phyloP scores from a whole-genome alignment of 352 stramenopile species.

The Phytophthora hibernalis region DNA sequence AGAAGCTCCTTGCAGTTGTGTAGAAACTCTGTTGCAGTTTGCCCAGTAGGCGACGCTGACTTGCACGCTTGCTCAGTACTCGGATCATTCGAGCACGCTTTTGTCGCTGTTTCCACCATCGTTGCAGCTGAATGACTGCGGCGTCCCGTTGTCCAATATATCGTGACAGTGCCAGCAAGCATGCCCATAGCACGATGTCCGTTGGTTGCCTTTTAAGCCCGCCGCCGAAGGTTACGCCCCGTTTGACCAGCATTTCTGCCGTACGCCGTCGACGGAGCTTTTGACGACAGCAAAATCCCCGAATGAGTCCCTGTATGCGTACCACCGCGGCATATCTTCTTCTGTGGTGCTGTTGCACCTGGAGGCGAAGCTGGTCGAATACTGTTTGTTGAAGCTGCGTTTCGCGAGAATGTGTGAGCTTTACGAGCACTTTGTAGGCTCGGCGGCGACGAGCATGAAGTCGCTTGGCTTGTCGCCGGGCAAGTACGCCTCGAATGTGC shows the following conservation, averaged over 20 bases:
- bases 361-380: conserved; percentile 40
- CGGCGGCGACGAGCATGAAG: conserved; percentile 46
- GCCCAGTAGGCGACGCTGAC: conserved; percentile 46
- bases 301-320: conserved; percentile 56
- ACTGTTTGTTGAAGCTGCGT: conserved; percentile 42
- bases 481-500: conserved; percentile 52
- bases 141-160: conserved; percentile 35
- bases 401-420: conserved; percentile 42
- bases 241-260: conserved; percentile 49
- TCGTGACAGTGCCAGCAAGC: conserved; percentile 56
- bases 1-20: conserved; percentile 53
- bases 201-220: conserved; percentile 44
- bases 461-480: conserved; percentile 40
- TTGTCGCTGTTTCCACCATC: conserved; percentile 46
- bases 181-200: conserved; percentile 58
- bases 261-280: conserved; percentile 41
- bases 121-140: conserved; percentile 35
- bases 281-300: conserved; percentile 50
- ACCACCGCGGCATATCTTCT: conserved; percentile 14
- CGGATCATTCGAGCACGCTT: conserved; percentile 31
- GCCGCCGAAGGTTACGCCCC: conserved; percentile 14
- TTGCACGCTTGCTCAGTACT: conserved; percentile 44
- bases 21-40: conserved; percentile 54
- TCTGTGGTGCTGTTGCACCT: conserved; percentile 38
- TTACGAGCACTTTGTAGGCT: conserved; percentile 40